Percentiles rank a stretch among this genome's conserved stretches.
Evolutionary conservation across 2,329 filamentous ascomycete species (phyloP).

Genomic region (Microthyrium microscopicum): DNA sequence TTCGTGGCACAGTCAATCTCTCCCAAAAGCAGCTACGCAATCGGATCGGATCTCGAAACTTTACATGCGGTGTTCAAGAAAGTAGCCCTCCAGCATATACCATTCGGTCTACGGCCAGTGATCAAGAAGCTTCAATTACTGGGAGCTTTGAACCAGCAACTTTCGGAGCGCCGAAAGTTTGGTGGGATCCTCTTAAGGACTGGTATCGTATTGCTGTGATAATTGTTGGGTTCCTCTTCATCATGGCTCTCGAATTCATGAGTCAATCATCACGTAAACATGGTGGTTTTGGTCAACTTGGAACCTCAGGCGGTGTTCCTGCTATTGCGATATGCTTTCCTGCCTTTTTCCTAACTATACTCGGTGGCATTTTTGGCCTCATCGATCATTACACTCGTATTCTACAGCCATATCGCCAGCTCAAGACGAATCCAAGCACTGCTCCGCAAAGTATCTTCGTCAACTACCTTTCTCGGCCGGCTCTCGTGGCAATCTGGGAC

Average conservation of each 20-base stretch:
- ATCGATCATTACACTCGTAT: conserved; percentile 1
- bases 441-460: conserved; percentile 2
- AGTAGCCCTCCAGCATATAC: neutral
- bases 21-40: neutral
- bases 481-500: conserved; percentile 1
- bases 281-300: neutral
- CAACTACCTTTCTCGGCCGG: conserved; percentile 2
- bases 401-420: conserved; percentile 1
- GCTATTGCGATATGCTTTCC: no score
- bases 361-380: neutral
- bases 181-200: conserved; percentile 3
- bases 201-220: neutral
- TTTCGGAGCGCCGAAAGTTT: conserved; percentile 1
- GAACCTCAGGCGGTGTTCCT: neutral
- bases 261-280: conserved; percentile 1
- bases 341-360: neutral
- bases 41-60: neutral
- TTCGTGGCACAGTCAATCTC: neutral
- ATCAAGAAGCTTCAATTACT: neutral
- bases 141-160: neutral
- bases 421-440: neutral
- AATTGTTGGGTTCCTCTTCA: neutral
- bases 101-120: neutral
- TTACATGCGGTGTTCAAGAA: neutral
- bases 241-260: conserved; percentile 3